Base-by-base conservation (phyloP, 2,329 filamentous ascomycete genomes). In the Cercospora sp. region DNA sequence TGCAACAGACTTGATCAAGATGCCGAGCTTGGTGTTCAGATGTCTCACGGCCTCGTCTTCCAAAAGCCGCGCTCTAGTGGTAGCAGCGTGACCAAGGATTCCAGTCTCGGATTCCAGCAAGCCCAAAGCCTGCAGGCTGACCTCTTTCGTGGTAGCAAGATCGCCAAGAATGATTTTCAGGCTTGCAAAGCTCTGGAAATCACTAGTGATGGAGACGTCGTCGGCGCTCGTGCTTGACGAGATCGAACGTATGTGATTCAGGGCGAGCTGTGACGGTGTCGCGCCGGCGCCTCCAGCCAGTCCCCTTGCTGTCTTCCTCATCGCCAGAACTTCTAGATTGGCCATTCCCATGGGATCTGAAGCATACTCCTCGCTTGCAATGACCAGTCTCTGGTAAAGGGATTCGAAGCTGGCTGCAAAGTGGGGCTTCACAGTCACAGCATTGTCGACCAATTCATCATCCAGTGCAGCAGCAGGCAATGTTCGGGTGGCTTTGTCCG, bases 381-480 rank as follows among this genome's bases (percentile, higher is more conserved):
- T 55, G 64, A 55, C 45, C 20, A 73, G 63, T 16, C 66, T 67
- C 45, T 84, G 82, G 69, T 80, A 83, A 18, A 85, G 69, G 16
- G 77, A 75, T 71, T 84, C 83, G 69, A 85, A 85, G 48, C 81
- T 77, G n/a, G 71, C 67, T 12, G 76, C 72, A 70, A 85, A 84
- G 69, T 83, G 83, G 13, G 83, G 82, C 42, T 67, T 72, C n/a
- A 45, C 23, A 7, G 33, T 53, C 20, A 63, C 20, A 18, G 42
- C 60, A 39, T 64, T 63, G 36, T 70, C 65, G 18, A 61, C 48
- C 30, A 63, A 26, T 12, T 69, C 70, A 8, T 63, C 60, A 12
- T 60, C 23, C 23, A 51, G 26, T n/a, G 18, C 51, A 18, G 61
- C 39, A 28, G 53, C 20, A 31, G 69, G 68, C 33, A 76, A 67